These are phyloP conservation scores for Annulohypoxylon truncatum DNA, from an alignment of 2,329 filamentous ascomycete species.

Conservation along the genomic window DNA sequence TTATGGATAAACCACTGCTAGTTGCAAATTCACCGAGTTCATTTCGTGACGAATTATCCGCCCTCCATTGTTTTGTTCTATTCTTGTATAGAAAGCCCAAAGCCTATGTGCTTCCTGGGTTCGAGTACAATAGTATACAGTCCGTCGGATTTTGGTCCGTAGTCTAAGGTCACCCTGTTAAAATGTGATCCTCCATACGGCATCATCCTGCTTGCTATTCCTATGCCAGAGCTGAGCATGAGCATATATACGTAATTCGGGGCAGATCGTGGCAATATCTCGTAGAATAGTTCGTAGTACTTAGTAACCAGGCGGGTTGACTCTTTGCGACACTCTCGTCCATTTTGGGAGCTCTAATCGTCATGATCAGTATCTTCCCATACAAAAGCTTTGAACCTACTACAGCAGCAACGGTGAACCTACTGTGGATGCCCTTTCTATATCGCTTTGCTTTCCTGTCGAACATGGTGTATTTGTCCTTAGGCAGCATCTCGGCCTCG, in stretches of 20 bases:
- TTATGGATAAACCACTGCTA: not conserved
- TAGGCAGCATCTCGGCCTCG: constrained; percentile 93
- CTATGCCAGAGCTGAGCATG: not conserved
- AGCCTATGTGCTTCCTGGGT: constrained; percentile 3
- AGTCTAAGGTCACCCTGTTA: constrained; percentile 2
- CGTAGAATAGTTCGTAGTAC: not conserved
- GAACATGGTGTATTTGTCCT: constrained; percentile 98
- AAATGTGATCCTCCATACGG: not conserved
- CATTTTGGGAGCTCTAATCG: constrained; percentile 82
- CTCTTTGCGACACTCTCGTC: constrained; percentile 92
- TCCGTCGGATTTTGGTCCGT: not conserved
- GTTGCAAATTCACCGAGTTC: not conserved
- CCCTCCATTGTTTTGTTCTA: not conserved
- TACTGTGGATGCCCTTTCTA: constrained; percentile 97
- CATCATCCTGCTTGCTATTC: not conserved
- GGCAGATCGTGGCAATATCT: not conserved
- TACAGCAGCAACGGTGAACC: constrained; percentile 54
- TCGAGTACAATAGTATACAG: constrained; percentile 42
- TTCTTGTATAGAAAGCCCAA: constrained; percentile 19
- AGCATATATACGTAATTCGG: not conserved
- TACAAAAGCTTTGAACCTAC: not conserved
- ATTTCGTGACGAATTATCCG: not conserved
- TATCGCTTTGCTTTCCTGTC: constrained; percentile 96
- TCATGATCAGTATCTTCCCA: constrained; percentile 20
- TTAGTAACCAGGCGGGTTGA: constrained; percentile 96